Conservation (phyloP, 2,329 filamentous ascomycete genomes). For the Fusarium nisikadoi region DNA sequence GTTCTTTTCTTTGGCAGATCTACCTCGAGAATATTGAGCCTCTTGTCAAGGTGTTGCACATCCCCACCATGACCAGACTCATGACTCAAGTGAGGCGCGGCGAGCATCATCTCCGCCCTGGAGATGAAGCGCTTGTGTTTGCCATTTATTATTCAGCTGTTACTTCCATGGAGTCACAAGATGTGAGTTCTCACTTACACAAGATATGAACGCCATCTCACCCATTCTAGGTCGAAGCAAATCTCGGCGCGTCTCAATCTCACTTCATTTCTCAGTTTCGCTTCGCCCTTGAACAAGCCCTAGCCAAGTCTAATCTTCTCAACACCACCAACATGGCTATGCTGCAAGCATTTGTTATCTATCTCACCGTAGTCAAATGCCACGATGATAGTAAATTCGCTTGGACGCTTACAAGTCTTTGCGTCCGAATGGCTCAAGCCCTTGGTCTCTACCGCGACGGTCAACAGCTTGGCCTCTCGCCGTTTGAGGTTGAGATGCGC, state of each 20-base stretch:
- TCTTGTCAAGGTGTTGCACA: slow-evolving; percentile 31
- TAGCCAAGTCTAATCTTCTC: slow-evolving; percentile 36
- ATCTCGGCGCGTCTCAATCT: slow-evolving; percentile 24
- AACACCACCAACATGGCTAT: slow-evolving; percentile 34
- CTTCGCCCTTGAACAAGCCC: slow-evolving; percentile 35
- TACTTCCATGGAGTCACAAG: slow-evolving; percentile 22
- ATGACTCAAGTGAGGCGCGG: slow-evolving; percentile 28
- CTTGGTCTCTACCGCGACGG: slow-evolving; percentile 36
- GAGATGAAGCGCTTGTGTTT: slow-evolving; percentile 34
- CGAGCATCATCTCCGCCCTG: slow-evolving; percentile 26
- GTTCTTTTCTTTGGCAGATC: slow-evolving; percentile 32
- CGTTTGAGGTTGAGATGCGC: slow-evolving; percentile 39
- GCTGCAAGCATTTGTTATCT: slow-evolving; percentile 34
- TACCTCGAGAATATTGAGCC: slow-evolving; percentile 37
- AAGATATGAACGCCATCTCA: neutral
- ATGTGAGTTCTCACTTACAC: neutral
- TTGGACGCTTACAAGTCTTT: slow-evolving; percentile 34
- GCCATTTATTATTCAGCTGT: slow-evolving; percentile 35
- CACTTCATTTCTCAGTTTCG: slow-evolving; percentile 35
- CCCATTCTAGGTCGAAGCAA: slow-evolving; percentile 21
- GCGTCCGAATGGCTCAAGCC: slow-evolving; percentile 33
- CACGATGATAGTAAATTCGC: slow-evolving; percentile 35
- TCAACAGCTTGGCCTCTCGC: slow-evolving; percentile 23
- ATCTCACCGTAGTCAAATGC: slow-evolving; percentile 32
- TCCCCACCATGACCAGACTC: slow-evolving; percentile 34